A percentile compares a stretch with the other conserved stretches of the same genome.
Evolutionary conservation across 768 basidiomycete species (phyloP).

Genomic region (Gautieria morchelliformis): DNA sequence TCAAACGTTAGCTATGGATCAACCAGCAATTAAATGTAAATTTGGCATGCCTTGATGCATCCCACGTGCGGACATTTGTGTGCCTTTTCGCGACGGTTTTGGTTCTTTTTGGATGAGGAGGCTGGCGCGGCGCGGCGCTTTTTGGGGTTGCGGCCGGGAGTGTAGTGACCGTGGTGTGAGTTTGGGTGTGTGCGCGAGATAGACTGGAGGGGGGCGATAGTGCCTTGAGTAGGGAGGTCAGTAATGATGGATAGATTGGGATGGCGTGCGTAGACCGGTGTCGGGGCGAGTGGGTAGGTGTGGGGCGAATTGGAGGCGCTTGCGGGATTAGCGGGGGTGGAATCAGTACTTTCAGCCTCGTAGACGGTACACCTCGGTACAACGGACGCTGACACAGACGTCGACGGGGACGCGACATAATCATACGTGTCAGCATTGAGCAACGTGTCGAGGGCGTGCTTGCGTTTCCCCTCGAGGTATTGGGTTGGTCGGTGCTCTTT

Average conservation of each 20-base stretch:
- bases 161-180: not conserved
- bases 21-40: no score
- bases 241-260: slow-evolving; percentile 7
- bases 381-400: no score
- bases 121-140: not conserved
- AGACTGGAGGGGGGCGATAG: no score
- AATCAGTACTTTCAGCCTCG: not conserved
- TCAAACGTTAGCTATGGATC: no score
- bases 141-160: not conserved
- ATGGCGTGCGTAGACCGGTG: slow-evolving; percentile 3
- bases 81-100: slow-evolving; percentile 29
- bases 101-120: not conserved
- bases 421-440: not conserved
- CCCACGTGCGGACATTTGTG: slow-evolving; percentile 41
- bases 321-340: not conserved
- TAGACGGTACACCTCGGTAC: no score
- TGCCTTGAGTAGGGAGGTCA: not conserved
- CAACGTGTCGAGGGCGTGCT: not conserved
- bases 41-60: slow-evolving; percentile 38
- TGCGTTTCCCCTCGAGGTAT: not conserved
- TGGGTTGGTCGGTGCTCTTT: no score
- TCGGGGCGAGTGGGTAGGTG: not conserved
- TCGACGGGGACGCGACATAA: not conserved
- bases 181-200: not conserved
- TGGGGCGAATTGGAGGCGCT: not conserved